Conservation (phyloP, 306 rosid genomes). For the Quercus variabilis region DNA sequence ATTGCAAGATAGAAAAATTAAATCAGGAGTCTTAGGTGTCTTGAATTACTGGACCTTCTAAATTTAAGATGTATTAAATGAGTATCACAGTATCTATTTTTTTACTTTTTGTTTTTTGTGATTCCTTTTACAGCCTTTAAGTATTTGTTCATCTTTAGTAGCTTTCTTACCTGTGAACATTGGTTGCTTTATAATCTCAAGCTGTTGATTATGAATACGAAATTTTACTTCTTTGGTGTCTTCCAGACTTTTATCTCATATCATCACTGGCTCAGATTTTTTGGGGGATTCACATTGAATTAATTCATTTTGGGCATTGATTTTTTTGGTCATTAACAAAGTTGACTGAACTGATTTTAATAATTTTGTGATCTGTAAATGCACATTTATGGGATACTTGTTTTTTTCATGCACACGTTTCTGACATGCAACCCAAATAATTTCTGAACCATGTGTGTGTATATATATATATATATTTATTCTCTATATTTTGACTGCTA, state of each 20-base stretch:
- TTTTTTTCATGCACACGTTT: background rate
- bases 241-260: background rate
- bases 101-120: too few species aligned
- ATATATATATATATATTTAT: too few species aligned
- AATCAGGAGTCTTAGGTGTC: too few species aligned
- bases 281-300: background rate
- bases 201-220: background rate
- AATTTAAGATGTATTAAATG: too few species aligned
- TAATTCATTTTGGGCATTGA: background rate
- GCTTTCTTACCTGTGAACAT: background rate
- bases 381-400: background rate
- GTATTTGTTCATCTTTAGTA: background rate
- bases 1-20: too few species aligned
- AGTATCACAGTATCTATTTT: too few species aligned
- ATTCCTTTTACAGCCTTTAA: background rate
- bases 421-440: background rate
- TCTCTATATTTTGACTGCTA: background rate
- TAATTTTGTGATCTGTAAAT: background rate
- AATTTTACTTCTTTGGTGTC: background rate
- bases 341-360: too few species aligned
- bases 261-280: background rate
- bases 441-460: background rate
- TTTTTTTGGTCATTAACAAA: too few species aligned
- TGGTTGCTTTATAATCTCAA: background rate
- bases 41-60: too few species aligned